These are phyloP conservation scores for Cyclostephanos invisitatus DNA, from an alignment of 108 stramenopile species.

Conservation along the genomic window DNA sequence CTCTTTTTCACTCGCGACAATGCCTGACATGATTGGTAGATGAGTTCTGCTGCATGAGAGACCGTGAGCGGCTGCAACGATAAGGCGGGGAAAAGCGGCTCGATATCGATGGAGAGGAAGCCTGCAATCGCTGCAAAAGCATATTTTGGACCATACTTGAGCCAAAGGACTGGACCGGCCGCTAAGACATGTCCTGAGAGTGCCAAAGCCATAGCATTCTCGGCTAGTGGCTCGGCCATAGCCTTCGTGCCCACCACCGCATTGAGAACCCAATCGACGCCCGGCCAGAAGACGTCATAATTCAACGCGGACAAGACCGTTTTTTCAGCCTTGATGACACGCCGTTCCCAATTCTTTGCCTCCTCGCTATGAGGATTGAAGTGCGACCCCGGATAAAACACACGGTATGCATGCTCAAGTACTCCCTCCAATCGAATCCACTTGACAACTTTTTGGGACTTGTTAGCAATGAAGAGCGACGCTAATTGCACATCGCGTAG, in stretches of 20 bases:
- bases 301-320: constrained; percentile 60
- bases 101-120: constrained; percentile 62
- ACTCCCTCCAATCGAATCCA: constrained; percentile 79
- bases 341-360: constrained; percentile 71
- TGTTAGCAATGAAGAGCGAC: constrained; percentile 81
- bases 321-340: constrained; percentile 67
- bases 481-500: constrained; percentile 72
- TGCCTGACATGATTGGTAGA: constrained; percentile 52
- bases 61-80: constrained; percentile 73
- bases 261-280: constrained; percentile 68
- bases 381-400: constrained; percentile 65
- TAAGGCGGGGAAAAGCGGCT: constrained; percentile 60
- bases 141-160: constrained; percentile 79
- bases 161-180: constrained; percentile 75
- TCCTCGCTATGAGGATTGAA: constrained; percentile 75
- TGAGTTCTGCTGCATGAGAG: constrained; percentile 63
- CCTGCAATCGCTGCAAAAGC: constrained; percentile 77
- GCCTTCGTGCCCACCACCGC: constrained; percentile 46
- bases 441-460: constrained; percentile 74
- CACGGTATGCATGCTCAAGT: constrained; percentile 68
- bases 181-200: constrained; percentile 73
- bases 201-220: constrained; percentile 59
- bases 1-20: constrained; percentile 40
- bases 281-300: constrained; percentile 81
- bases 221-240: constrained; percentile 58